These are phyloP conservation scores for Torulaspora delbrueckii DNA, from an alignment of 805 yeast species.

Conservation along the genomic window DNA sequence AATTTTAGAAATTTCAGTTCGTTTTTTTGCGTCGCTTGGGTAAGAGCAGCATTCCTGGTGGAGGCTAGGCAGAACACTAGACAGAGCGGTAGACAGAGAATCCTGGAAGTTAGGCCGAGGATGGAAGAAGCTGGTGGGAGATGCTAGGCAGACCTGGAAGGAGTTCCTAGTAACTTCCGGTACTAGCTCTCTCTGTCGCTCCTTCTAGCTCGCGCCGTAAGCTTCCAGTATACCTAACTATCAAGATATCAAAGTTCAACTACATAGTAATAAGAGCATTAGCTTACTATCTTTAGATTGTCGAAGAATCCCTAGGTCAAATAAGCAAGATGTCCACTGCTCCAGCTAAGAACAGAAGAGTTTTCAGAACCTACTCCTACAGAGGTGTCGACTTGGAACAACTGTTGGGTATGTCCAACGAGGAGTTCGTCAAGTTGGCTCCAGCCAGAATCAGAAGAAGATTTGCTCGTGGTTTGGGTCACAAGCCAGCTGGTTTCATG, in stretches of 20 bases:
- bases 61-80: background rate
- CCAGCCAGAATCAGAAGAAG: slow-evolving; percentile 99
- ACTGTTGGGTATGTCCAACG: slow-evolving; percentile 88
- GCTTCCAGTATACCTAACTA: background rate
- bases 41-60: background rate
- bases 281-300: no score
- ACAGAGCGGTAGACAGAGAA: background rate
- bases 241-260: no score
- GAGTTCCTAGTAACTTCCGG: background rate
- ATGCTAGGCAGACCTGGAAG: no score
- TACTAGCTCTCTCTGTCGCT: background rate
- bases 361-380: slow-evolving; percentile 94
- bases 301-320: background rate
- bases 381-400: slow-evolving; percentile 97
- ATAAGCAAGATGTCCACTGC: slow-evolving; percentile 30
- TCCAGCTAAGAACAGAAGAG: slow-evolving; percentile 65
- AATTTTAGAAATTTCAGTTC: background rate
- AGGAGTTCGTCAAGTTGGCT: slow-evolving; percentile 94
- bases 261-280: background rate
- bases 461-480: slow-evolving; percentile 94
- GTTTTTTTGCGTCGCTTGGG: slow-evolving; percentile 5
- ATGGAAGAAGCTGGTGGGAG: no score
- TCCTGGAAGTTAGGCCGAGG: background rate
- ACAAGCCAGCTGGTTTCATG: slow-evolving; percentile 93
- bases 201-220: background rate